Evolutionary conservation across 2,329 filamentous ascomycete genomes (phyloP).

Genomic region (Berkeleyomyces rouxiae): DNA sequence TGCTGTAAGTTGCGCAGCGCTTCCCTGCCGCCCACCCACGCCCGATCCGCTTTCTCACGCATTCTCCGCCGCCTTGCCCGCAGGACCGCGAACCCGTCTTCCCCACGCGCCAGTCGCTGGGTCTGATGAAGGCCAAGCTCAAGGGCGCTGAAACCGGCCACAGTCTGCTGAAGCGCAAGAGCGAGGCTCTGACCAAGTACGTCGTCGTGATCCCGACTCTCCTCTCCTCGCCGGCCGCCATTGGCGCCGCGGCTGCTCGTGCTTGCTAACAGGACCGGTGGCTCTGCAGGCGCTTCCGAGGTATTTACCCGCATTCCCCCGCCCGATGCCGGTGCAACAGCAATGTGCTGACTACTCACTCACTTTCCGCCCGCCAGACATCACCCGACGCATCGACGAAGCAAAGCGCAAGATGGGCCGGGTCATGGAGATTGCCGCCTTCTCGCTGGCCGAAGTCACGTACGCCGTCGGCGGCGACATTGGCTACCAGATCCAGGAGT

Average conservation of each 20-base stretch:
- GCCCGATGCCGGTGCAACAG: background rate
- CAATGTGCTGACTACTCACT: background rate
- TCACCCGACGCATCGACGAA: constrained; percentile 92
- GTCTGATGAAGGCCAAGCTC: constrained; percentile 93
- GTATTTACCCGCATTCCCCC: constrained; percentile 25
- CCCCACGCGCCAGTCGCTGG: constrained; percentile 90
- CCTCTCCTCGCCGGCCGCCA: background rate
- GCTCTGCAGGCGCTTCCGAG: constrained; percentile 63
- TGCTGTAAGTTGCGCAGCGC: constrained; percentile 20
- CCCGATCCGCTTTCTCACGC: background rate
- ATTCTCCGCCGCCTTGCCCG: background rate
- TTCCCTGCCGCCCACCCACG: background rate
- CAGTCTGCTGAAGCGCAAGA: constrained; percentile 91
- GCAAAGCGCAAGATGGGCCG: constrained; percentile 98
- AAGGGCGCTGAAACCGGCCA: constrained; percentile 87
- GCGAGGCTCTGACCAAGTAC: constrained; percentile 92
- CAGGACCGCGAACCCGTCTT: constrained; percentile 94
- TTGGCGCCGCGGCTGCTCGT: background rate
- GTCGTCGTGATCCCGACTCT: constrained; percentile 17
- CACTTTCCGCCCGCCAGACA: constrained; percentile 40
- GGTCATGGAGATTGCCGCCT: constrained; percentile 97
- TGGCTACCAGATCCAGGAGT: constrained; percentile 93
- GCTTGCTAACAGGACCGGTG: background rate
- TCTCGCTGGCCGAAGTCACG: constrained; percentile 91
- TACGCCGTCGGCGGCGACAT: constrained; percentile 95